Evolutionary conservation across 2,329 filamentous ascomycete genomes (phyloP), one percentile per base, ranked within the genome.

Genomic region (Geosmithia flava): DNA sequence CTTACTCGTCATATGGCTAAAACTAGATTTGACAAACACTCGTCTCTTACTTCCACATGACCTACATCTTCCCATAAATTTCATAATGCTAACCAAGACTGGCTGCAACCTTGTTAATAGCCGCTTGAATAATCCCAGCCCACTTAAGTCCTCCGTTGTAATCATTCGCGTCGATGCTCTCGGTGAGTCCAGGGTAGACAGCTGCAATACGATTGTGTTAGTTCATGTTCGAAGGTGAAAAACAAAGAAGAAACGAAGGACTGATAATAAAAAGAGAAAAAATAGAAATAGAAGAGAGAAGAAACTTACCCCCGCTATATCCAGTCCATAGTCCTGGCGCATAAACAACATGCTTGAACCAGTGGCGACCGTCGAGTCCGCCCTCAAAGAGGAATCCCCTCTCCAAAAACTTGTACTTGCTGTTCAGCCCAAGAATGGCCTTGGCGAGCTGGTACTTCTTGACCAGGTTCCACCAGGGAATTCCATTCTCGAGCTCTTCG

Each of bases 321-420:
- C 90, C 90, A 0, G 88, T 95, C 88, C 89, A 95, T 45, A 91
- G 63, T 0, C 90, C 90, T 0, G 90, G 90, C 1, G 90, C 90
- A 65, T 94, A 96, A 1, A 96, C 85, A 2, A 95, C 84, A 58
- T 96, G 91, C 69, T 96, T 96, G 70, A 91, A 97, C 89, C 89
- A 96, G 20, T 71, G 70, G 51, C 91, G 72, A 1, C 80, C 80
- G 61, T 95, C 90, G 19, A 97, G 67, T 1, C 91, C 91, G 3
- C 75, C 71, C 4, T 78, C 67, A 57, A 87, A 84, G 52, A 96
- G 57, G 64, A 96, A 95, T 46, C 81, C 72, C 16, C 89, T 74
- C 63, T 97, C 91, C 1, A 97, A 68, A 8, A 72, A 70, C 73
- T 95, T 95, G 71, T 95, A 95, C 61, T 85, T 85, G 30, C 71